Evolutionary conservation across 441 rosid genomes (phyloP), one percentile per base, ranked within the genome.

Genomic region (Bruguiera hainesii): DNA sequence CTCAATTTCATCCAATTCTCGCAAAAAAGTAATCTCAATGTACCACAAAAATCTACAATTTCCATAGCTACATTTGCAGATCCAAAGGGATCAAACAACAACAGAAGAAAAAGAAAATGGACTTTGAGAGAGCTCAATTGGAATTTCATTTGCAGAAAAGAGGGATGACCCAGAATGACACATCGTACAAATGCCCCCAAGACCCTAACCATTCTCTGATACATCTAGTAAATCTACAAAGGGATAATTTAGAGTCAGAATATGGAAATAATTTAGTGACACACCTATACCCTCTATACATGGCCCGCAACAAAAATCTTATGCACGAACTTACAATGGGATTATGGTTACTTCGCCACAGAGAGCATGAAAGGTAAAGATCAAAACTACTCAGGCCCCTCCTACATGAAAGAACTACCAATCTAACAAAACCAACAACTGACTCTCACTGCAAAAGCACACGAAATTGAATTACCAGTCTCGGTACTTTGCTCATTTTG

Each of bases 231-330:
- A 66, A 50, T 66, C 59, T 62, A 64, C 35, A 4, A 57, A 29
- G 64, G 59, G 64, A 71, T 64, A 53, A 61, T 28, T 13, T 31
- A 16, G 19, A 23, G 52, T 57, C 52, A 10, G 29, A 33, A 29
- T 30, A 1, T 11, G 7, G 30, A 62, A 51, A 6, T 16, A 33
- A 64, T 3, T 56, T 51, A 37, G 58, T 30, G 63, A 68, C 80
- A 64, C 71, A 53, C 67, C 82, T 78, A 74, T 81, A 81, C 76
- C 79, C 72, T 58, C 73, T 83, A 72, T 79, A 84, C 83, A 79
- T 66, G 63, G 78, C 72, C 83, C 75, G 42, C 61, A 66, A 68
- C 76, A 78, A 55, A 80, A 80, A 82, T 76, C 78, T 76, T 73
- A 49, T 70, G 77, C 74, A 73, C 74, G 67, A 62, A 60, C 66